Conservation (phyloP, 176 grass and related monocot genomes). For the Cenchrus fungigraminus region DNA sequence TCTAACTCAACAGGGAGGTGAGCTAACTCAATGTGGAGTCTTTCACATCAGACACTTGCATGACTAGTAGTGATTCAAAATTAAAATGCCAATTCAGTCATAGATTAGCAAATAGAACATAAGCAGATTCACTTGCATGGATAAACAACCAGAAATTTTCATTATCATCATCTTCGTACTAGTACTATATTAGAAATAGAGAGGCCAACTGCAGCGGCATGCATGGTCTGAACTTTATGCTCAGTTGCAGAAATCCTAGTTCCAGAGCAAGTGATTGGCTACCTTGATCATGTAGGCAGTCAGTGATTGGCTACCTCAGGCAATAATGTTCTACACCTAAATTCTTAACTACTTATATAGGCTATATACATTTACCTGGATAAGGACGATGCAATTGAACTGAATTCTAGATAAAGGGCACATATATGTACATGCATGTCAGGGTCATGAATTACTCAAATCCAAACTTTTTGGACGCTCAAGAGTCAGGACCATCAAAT, state of each 20-base stretch:
- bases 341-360: conserved; percentile 22
- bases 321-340: background rate
- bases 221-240: too few relatives aligned
- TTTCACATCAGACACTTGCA: conserved; percentile 33
- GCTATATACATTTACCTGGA: conserved; percentile 9
- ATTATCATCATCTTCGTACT: too few relatives aligned
- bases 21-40: background rate
- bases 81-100: too few relatives aligned
- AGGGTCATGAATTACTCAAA: conserved; percentile 23
- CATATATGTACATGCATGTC: conserved; percentile 10
- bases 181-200: too few relatives aligned
- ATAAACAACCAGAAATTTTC: too few relatives aligned
- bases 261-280: too few relatives aligned
- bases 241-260: too few relatives aligned
- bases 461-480: background rate
- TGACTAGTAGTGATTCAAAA: too few relatives aligned
- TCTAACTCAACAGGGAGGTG: conserved; percentile 37
- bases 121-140: too few relatives aligned
- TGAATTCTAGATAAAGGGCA: background rate
- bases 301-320: background rate
- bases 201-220: too few relatives aligned
- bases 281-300: background rate
- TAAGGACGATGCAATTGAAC: background rate
- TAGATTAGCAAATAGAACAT: too few relatives aligned
- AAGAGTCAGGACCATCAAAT: conserved; percentile 24